These are phyloP conservation scores for Neofusicoccum parvum DNA, from an alignment of 2,329 filamentous ascomycete genomes.

Conservation along the genomic window DNA sequence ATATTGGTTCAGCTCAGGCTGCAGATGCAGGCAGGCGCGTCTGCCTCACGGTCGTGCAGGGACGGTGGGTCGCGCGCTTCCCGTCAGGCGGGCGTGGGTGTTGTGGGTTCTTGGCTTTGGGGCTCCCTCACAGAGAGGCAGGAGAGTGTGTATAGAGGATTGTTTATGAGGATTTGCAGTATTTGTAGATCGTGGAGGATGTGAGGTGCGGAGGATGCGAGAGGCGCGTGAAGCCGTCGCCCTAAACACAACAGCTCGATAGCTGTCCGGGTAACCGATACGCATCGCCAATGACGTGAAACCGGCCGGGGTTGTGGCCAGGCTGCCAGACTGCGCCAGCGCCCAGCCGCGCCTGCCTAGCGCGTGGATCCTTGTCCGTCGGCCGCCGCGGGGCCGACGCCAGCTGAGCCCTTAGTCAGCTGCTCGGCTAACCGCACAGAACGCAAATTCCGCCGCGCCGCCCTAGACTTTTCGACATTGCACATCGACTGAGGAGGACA, in stretches of 20 bases:
- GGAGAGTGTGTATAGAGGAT: conserved; percentile 6
- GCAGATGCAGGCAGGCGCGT: conserved; percentile 16
- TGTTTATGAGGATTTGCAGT: conserved; percentile 19
- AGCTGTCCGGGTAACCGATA: conserved; percentile 20
- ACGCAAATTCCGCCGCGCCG: conserved; percentile 16
- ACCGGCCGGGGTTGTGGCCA: conserved; percentile 4
- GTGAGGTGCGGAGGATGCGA: conserved; percentile 10
- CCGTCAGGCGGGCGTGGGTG: background rate
- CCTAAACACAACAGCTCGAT: conserved; percentile 15
- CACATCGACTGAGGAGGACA: conserved; percentile 63
- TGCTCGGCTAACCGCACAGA: conserved; percentile 15
- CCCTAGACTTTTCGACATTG: conserved; percentile 27
- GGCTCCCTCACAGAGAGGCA: background rate
- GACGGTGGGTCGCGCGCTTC: background rate
- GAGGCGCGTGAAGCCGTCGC: conserved; percentile 9
- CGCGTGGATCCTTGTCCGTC: background rate
- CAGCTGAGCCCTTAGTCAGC: too few species aligned
- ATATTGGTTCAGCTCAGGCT: conserved; percentile 15
- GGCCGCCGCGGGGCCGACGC: background rate
- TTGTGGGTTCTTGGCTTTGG: background rate
- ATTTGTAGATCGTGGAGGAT: conserved; percentile 18
- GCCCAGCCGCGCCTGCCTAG: background rate
- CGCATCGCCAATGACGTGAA: conserved; percentile 20
- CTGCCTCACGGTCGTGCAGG: conserved; percentile 19
- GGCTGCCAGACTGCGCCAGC: conserved; percentile 3